Evolutionary conservation across 331 rosid species (phyloP), one percentile per base, ranked within the genome.

Genomic region (Stylosanthes scabra): DNA sequence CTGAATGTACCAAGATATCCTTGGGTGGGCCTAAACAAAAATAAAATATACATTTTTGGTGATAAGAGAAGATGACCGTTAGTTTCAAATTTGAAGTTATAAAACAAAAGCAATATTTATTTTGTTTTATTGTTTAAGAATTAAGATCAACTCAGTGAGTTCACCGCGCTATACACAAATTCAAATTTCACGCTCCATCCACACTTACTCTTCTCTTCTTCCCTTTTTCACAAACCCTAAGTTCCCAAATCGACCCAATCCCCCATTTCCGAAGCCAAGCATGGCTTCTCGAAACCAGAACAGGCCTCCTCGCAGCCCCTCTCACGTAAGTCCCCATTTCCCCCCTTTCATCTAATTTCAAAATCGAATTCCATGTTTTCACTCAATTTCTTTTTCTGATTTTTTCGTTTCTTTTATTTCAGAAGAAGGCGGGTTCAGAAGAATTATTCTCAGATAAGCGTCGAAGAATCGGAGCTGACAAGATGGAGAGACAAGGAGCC

Each of bases 241-340:
- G 41, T 61, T 72, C 73, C 79, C 74, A 27, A 59, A 31, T 63
- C 70, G 40, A 20, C 74, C 56, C 72, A 56, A 10, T 2, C 70
- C 67, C n/a, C 64, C 25, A 55, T 7, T 9, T 27, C 52, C 25
- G 59, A 64, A 28, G 64, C 81, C 74, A 14, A 44, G 14, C 71
- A 93, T 95, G 99, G 81, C 93, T 65, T 83, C 90, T 40, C 90
- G 97, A 20, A 91, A 87, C 82, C 96, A 88, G 89, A 93, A 89
- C 55, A 64, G 87, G 56, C 87, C 98, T 71, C 98, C 97, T 44
- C 87, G 82, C 7, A 91, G 90, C 52, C 89, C 96, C 27, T 66
- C 81, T 27, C 71, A 73, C 27, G 97, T 91, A 76, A 88, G 86
- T 60, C 66, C 44, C 41, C 39, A 34, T 49, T 50, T 50, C 56